phyloP scores from a whole-genome alignment of 306 rosid species.

The Sindora glabra region DNA sequence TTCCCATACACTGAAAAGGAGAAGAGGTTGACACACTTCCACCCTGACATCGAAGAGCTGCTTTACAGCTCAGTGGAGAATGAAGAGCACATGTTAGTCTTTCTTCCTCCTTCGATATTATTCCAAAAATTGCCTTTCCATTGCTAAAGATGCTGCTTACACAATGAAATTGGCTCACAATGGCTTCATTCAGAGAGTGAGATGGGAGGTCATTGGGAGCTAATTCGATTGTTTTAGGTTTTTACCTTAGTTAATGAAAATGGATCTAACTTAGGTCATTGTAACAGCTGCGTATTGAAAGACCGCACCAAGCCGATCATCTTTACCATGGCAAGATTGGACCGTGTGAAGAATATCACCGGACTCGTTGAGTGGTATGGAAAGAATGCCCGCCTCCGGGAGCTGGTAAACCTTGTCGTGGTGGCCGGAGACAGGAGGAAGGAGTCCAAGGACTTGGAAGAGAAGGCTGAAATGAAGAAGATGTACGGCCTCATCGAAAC shows the following conservation, averaged over 20 bases:
- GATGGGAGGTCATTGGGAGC: too few species aligned
- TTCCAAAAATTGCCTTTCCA: neutral
- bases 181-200: too few species aligned
- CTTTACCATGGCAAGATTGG: slow-evolving; percentile 98
- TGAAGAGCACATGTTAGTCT: slow-evolving; percentile 74
- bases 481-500: slow-evolving; percentile 75
- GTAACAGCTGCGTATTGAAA: slow-evolving; percentile 69
- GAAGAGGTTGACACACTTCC: slow-evolving; percentile 67
- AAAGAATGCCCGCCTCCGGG: slow-evolving; percentile 69
- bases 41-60: slow-evolving; percentile 88
- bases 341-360: slow-evolving; percentile 93
- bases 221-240: too few species aligned
- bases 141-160: neutral
- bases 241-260: too few species aligned
- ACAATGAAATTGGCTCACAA: too few species aligned
- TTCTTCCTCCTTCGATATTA: neutral
- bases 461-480: slow-evolving; percentile 87
- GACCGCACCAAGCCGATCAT: slow-evolving; percentile 90
- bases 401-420: slow-evolving; percentile 86
- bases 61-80: slow-evolving; percentile 82
- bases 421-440: slow-evolving; percentile 96
- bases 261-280: neutral
- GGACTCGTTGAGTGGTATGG: slow-evolving; percentile 99
- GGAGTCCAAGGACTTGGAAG: slow-evolving; percentile 92
- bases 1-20: slow-evolving; percentile 69